These are phyloP conservation scores for Aspergillus aculeatinus DNA, from an alignment of 2,329 filamentous ascomycete genomes.

Conservation along the genomic window DNA sequence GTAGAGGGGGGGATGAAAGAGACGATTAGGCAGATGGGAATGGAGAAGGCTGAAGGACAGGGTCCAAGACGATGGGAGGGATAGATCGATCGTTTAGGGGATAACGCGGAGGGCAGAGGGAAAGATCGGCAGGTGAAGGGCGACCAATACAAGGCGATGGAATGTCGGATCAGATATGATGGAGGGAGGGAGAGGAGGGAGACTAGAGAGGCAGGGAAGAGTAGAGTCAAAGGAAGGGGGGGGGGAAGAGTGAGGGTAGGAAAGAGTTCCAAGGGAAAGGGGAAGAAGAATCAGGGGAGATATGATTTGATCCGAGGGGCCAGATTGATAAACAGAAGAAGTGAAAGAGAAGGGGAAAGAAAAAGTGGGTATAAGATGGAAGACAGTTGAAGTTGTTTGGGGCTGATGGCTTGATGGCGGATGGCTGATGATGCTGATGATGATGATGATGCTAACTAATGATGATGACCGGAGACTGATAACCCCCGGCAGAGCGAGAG, in stretches of 20 bases:
- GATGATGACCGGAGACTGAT: constrained; percentile 10
- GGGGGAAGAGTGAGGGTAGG: constrained; percentile 1
- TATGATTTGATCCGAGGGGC: background rate
- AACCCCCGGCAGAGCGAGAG: background rate
- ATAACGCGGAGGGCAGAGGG: constrained; percentile 6
- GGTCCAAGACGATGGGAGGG: constrained; percentile 12
- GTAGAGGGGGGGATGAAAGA: constrained; percentile 7
- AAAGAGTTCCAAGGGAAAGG: background rate
- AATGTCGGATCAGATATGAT: constrained; percentile 27
- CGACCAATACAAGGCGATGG: constrained; percentile 17
- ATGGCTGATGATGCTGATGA: constrained; percentile 9
- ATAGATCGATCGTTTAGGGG: constrained; percentile 11
- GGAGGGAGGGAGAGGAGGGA: constrained; percentile 5
- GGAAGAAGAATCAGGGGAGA: background rate
- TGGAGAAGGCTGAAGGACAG: constrained; percentile 5
- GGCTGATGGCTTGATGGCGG: background rate
- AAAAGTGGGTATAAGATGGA: constrained; percentile 1
- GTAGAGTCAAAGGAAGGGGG: background rate
- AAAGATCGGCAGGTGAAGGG: constrained; percentile 18
- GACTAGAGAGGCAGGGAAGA: background rate
- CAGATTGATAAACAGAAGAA: constrained; percentile 11
- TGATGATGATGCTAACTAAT: constrained; percentile 10
- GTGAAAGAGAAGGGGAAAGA: constrained; percentile 6
- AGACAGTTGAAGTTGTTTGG: constrained; percentile 8
- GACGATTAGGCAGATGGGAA: constrained; percentile 10